Conservation (phyloP, 2,329 filamentous ascomycete species). For the Tolypocladium album region DNA sequence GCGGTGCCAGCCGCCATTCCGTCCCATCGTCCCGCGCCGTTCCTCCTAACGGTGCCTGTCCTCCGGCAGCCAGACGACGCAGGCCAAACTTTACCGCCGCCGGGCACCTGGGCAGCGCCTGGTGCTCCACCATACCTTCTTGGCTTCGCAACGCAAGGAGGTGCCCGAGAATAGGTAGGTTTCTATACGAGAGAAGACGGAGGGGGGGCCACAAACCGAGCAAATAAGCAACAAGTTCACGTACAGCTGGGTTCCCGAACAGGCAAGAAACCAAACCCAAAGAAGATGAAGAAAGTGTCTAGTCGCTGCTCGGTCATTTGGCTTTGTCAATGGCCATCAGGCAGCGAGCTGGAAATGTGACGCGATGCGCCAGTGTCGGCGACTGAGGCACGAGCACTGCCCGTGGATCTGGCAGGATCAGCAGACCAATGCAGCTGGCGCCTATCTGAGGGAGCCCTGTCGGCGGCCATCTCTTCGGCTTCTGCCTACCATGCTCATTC, state of each 20-base stretch:
- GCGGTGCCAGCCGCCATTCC: conserved; percentile 1
- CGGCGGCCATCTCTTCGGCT: background rate
- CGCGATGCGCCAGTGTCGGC: background rate
- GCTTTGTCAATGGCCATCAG: background rate
- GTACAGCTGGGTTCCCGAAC: background rate
- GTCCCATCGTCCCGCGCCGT: conserved; percentile 4
- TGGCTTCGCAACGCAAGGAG: background rate
- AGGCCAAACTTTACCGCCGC: background rate
- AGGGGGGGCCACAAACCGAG: background rate
- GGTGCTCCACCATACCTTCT: background rate
- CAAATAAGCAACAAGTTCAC: background rate
- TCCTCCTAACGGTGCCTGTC: background rate
- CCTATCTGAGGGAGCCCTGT: background rate
- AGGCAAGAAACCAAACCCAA: background rate
- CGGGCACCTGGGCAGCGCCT: background rate
- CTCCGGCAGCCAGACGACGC: background rate
- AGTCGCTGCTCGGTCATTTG: too few relatives aligned
- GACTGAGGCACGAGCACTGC: background rate
- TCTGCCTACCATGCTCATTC: background rate
- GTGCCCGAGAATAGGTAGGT: background rate
- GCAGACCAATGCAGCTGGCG: background rate
- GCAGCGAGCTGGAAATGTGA: background rate
- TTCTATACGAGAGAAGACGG: background rate
- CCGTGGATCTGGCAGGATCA: background rate
- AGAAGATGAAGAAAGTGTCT: background rate